Evolutionary conservation across 306 rosid genomes (phyloP), one percentile per base, ranked within the genome.

Genomic region (Medicago ruthenica): DNA sequence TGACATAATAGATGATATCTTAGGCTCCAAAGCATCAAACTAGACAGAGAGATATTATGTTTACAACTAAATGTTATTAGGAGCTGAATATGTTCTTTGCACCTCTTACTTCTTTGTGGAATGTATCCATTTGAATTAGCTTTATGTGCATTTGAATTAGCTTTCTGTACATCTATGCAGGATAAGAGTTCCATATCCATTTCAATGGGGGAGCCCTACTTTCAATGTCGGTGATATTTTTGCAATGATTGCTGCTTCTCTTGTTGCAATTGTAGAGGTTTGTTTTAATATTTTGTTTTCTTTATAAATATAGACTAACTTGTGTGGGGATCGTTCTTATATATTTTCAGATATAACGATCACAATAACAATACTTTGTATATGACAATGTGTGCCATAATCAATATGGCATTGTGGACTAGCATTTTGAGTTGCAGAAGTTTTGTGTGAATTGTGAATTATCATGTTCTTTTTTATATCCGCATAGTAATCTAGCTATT

Each of bases 121-220:
- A 6, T 42, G 62, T 57, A 22, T 58, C 39, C 39, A 2, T 58
- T 22, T 58, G 8, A 58, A 58, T 61, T 7, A 27, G 8, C 4
- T 6, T 53, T 44, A 51, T 27, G 60, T 74, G 14, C 77, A 61
- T 70, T 22, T 58, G 8, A 58, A 58, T 61, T 7, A 27, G 8
- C 4, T 6, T 53, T 44, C 58, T 27, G 60, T 74, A n/a, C 77
- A 61, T 70, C 60, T 55, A 44, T 81, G 82, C 86, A 95, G 98
- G 98, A 68, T 94, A 74, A 90, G 91, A 84, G 74, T 92, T 79
- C 98, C 98, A 44, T 92, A 87, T 85, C 98, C 98, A 51, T 87
- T 92, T 84, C 98, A 87, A 86, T 95, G 98, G 98, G 97, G 96
- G 20, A 8, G 82, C 50, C 96, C 97, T 39, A 37, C 85, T 63